A percentile compares a stretch with the other conserved stretches of the same genome.
Evolutionary conservation across 2,329 filamentous ascomycete genomes (phyloP).

Genomic region (Gnomoniopsis smithogilvyi): DNA sequence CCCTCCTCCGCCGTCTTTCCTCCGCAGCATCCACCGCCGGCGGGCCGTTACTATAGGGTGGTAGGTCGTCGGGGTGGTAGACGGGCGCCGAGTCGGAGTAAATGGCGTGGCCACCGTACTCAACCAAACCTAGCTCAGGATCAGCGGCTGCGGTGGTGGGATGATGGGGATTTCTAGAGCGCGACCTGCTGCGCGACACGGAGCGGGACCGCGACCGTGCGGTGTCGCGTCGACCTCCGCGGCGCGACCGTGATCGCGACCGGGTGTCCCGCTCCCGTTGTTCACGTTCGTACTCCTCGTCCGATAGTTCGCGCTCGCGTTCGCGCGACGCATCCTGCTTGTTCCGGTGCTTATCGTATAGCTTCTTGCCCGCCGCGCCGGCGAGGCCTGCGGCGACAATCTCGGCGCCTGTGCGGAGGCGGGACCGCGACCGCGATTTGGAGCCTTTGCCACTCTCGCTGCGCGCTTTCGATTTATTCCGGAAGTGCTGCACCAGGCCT

Average conservation of each 20-base stretch:
- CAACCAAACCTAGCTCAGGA: slow-evolving; percentile 66
- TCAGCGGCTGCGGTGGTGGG: slow-evolving; percentile 45
- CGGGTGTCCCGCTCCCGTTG: slow-evolving; percentile 32
- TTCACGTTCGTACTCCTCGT: slow-evolving; percentile 30
- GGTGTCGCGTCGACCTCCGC: slow-evolving; percentile 19
- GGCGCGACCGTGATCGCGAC: slow-evolving; percentile 25
- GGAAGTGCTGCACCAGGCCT: slow-evolving; percentile 55
- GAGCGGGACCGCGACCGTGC: slow-evolving; percentile 18
- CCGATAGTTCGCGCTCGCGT: slow-evolving; percentile 28
- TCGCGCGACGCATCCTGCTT: slow-evolving; percentile 48
- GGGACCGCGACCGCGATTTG: slow-evolving; percentile 43
- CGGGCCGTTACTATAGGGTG: slow-evolving; percentile 7
- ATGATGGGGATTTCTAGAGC: slow-evolving; percentile 14
- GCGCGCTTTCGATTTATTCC: slow-evolving; percentile 44
- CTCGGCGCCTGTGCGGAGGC: slow-evolving; percentile 53
- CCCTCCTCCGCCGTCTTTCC: slow-evolving; percentile 27
- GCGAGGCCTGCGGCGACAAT: slow-evolving; percentile 59
- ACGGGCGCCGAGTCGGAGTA: slow-evolving; percentile 35
- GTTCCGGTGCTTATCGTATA: slow-evolving; percentile 59
- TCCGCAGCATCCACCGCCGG: slow-evolving; percentile 42
- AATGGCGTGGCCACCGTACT: slow-evolving; percentile 61
- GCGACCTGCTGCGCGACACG: slow-evolving; percentile 48
- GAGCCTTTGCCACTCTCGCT: slow-evolving; percentile 23
- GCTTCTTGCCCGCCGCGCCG: slow-evolving; percentile 57
- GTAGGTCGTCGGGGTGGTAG: slow-evolving; percentile 16